A percentile compares a stretch with the other conserved stretches of the same genome.
Evolutionary conservation across 2,329 filamentous ascomycete genomes (phyloP).

Genomic region (Colletotrichum chlorophyti): DNA sequence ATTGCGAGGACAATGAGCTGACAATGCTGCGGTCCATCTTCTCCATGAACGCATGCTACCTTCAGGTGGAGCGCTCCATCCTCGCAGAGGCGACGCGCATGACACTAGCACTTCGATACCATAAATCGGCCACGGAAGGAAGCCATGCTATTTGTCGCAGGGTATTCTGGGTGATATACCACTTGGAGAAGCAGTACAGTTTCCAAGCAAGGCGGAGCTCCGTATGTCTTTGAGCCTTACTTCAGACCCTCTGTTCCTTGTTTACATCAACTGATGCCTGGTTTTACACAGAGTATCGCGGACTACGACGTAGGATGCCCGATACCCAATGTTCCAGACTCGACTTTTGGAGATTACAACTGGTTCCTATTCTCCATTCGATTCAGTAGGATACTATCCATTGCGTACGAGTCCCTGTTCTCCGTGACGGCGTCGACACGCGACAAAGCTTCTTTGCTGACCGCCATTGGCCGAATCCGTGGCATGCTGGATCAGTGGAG

Average conservation of each 20-base stretch:
- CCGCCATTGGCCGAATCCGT: slow-evolving; percentile 33
- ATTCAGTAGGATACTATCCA: slow-evolving; percentile 39
- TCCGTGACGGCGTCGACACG: slow-evolving; percentile 40
- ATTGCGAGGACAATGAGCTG: background rate
- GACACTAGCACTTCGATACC: slow-evolving; percentile 35
- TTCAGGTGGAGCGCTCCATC: slow-evolving; percentile 40
- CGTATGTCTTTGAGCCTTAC: too few species aligned
- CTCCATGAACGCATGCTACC: slow-evolving; percentile 39
- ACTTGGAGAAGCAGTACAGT: slow-evolving; percentile 42
- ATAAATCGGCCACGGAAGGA: slow-evolving; percentile 32
- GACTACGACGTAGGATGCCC: slow-evolving; percentile 45
- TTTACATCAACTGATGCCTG: too few species aligned
- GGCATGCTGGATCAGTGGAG: slow-evolving; percentile 40
- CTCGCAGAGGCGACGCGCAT: slow-evolving; percentile 37
- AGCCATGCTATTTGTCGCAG: slow-evolving; percentile 37
- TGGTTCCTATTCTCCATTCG: slow-evolving; percentile 41
- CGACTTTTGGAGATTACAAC: slow-evolving; percentile 39
- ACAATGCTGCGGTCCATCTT: slow-evolving; percentile 41
- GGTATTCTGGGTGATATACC: slow-evolving; percentile 48
- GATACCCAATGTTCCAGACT: slow-evolving; percentile 40
- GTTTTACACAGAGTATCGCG: slow-evolving; percentile 37
- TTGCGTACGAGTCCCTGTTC: slow-evolving; percentile 41
- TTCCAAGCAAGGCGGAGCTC: slow-evolving; percentile 39
- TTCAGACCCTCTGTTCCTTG: too few species aligned
- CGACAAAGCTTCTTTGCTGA: slow-evolving; percentile 17